Percentiles rank a stretch among this genome's conserved stretches.
Conservation (phyloP, 345 rosid genomes). For the Odontarrhena argentea region DNA sequence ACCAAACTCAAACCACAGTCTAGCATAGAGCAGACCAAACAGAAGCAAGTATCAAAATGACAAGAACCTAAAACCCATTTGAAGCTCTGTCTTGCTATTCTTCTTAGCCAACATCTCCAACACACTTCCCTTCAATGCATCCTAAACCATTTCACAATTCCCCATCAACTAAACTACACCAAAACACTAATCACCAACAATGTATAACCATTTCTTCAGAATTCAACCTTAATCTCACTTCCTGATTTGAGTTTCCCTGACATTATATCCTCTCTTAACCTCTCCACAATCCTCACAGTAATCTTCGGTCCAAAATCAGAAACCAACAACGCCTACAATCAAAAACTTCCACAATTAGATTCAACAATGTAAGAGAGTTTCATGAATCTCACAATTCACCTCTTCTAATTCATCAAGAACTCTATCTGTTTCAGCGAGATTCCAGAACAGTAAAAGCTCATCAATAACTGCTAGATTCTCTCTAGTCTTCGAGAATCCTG, state of each 20-base stretch:
- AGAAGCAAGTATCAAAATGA: not conserved
- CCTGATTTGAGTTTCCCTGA: constrained; percentile 89
- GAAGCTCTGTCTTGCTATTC: constrained; percentile 81
- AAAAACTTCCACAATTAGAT: not conserved
- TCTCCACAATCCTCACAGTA: constrained; percentile 86
- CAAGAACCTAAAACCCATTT: constrained; percentile 77
- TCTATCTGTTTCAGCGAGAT: constrained; percentile 87
- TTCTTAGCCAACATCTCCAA: constrained; percentile 66
- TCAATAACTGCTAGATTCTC: constrained; percentile 90
- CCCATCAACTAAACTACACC: not conserved
- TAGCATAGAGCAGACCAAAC: constrained; percentile 1
- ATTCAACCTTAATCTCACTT: constrained; percentile 77
- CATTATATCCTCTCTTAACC: constrained; percentile 73
- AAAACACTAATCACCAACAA: constrained; percentile 8
- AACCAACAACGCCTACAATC: constrained; percentile 69
- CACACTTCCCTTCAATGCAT: constrained; percentile 78
- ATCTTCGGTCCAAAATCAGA: constrained; percentile 96
- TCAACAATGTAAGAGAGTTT: not conserved
- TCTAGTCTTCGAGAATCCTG: constrained; percentile 92
- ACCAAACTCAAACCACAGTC: constrained; percentile 23
- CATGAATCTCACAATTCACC: constrained; percentile 42
- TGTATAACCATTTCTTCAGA: not conserved
- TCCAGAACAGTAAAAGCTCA: constrained; percentile 92
- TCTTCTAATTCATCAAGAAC: constrained; percentile 95
- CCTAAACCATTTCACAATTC: constrained; percentile 48